A percentile compares a stretch with the other conserved stretches of the same genome.
These are phyloP conservation scores for Agrostemma githago DNA, from an alignment of 148 eudicot species.

Conservation along the genomic window DNA sequence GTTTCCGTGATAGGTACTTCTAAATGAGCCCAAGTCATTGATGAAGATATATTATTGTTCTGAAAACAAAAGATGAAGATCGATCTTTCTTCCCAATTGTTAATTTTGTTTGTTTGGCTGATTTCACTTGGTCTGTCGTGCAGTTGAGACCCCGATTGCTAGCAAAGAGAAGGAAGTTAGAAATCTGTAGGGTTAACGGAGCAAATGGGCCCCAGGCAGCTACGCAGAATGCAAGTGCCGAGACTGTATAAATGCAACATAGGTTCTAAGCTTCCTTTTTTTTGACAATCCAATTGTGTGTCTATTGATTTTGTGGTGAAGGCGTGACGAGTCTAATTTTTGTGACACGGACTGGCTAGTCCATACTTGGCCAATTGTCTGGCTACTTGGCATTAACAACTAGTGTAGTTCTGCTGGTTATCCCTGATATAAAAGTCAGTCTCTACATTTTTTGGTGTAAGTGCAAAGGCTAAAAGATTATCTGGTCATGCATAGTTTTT, in stretches of 20 bases:
- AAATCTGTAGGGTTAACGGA: conserved; percentile 14
- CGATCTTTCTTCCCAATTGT: not conserved
- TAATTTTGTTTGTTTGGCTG: not conserved
- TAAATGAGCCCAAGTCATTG: not conserved
- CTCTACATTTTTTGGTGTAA: too few species aligned
- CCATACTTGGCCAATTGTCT: too few species aligned
- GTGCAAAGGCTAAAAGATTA: too few species aligned
- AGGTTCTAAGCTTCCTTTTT: not conserved
- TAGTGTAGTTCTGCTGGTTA: too few species aligned
- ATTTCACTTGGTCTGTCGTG: conserved; percentile 25
- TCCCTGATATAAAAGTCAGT: too few species aligned
- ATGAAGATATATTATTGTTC: not conserved
- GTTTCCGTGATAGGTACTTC: not conserved
- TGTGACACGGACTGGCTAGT: too few species aligned
- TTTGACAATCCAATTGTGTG: not conserved
- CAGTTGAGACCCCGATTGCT: conserved; percentile 56
- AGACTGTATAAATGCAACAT: conserved; percentile 14
- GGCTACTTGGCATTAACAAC: too few species aligned
- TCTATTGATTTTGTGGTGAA: not conserved
- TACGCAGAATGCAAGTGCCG: conserved; percentile 25
- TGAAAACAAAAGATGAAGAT: not conserved
- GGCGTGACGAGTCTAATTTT: too few species aligned
- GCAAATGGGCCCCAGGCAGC: conserved; percentile 12
- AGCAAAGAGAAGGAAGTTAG: conserved; percentile 43
- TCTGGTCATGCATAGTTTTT: too few species aligned